Percentiles rank a stretch among this genome's conserved stretches.
These are phyloP conservation scores for Chiua sp. DNA, from an alignment of 1,284 basidiomycete species.

Conservation along the genomic window DNA sequence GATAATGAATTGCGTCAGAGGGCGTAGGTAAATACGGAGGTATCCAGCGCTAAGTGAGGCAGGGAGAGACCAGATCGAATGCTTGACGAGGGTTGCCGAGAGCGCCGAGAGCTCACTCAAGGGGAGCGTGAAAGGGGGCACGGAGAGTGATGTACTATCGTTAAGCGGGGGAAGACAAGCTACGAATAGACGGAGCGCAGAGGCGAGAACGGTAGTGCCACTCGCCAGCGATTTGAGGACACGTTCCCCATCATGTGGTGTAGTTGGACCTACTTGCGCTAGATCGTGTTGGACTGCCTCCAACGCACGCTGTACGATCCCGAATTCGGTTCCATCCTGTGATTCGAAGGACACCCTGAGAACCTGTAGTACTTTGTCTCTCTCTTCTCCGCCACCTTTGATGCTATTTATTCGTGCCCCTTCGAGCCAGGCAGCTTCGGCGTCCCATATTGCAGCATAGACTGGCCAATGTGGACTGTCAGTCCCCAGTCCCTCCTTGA, in stretches of 20 bases:
- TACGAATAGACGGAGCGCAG: slow-evolving; percentile 66
- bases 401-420: slow-evolving; percentile 76
- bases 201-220: slow-evolving; percentile 41
- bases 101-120: slow-evolving; percentile 57
- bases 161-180: slow-evolving; percentile 55
- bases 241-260: slow-evolving; percentile 7
- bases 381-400: slow-evolving; percentile 69
- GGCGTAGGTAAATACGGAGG: slow-evolving; percentile 48
- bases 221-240: slow-evolving; percentile 16
- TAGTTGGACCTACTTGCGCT: background rate
- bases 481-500: slow-evolving; percentile 23
- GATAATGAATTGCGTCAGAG: slow-evolving; percentile 56
- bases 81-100: slow-evolving; percentile 52
- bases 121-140: slow-evolving; percentile 62
- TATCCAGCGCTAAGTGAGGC: slow-evolving; percentile 10
- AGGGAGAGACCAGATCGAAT: slow-evolving; percentile 53
- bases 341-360: slow-evolving; percentile 47
- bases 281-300: slow-evolving; percentile 19
- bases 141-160: slow-evolving; percentile 35
- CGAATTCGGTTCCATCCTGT: slow-evolving; percentile 41
- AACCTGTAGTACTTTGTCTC: slow-evolving; percentile 42
- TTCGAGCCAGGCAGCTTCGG: slow-evolving; percentile 71
- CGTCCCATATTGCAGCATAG: slow-evolving; percentile 60
- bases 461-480: slow-evolving; percentile 25
- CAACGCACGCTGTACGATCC: slow-evolving; percentile 20